Evolutionary conservation across 2,329 filamentous ascomycete genomes (phyloP).

Genomic region (Alternaria triticimaculans): DNA sequence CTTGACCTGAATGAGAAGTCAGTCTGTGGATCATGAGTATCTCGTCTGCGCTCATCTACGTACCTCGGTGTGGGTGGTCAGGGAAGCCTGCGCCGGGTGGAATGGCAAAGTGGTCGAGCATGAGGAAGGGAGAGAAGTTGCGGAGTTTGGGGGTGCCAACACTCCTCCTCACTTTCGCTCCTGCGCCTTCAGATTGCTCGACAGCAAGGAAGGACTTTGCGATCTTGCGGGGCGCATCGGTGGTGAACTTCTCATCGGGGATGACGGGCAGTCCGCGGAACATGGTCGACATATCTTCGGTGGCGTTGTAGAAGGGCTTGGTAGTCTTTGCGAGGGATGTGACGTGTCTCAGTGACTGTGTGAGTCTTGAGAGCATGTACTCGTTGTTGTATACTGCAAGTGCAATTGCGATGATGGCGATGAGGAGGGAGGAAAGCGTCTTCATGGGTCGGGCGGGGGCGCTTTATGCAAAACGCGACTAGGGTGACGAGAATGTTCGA

Average conservation of each 20-base stretch:
- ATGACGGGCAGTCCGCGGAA: constrained; percentile 60
- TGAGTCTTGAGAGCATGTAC: constrained; percentile 52
- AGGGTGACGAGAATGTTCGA: constrained; percentile 43
- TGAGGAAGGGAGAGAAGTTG: constrained; percentile 91
- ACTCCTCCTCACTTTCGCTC: constrained; percentile 83
- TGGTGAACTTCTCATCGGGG: constrained; percentile 47
- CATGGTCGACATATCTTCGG: constrained; percentile 41
- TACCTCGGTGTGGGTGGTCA: constrained; percentile 79
- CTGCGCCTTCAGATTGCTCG: constrained; percentile 87
- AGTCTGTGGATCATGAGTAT: no score
- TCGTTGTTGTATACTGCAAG: constrained; percentile 48
- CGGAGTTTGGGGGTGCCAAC: constrained; percentile 83
- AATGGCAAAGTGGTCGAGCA: constrained; percentile 90
- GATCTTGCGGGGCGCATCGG: constrained; percentile 70
- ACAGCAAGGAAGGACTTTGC: constrained; percentile 82
- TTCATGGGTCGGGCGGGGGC: constrained; percentile 43
- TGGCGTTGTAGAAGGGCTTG: constrained; percentile 28
- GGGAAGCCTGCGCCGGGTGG: constrained; percentile 85
- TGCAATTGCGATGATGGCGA: constrained; percentile 51
- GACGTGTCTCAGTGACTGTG: constrained; percentile 38
- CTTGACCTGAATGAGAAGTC: constrained; percentile 58
- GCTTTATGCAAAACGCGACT: constrained; percentile 42
- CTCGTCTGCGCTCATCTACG: no score
- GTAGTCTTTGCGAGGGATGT: constrained; percentile 28
- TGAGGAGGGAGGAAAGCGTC: constrained; percentile 50